Evolutionary conservation across 108 stramenopile genomes (phyloP).

Genomic region (Pseudonitzschia delicatissima): DNA sequence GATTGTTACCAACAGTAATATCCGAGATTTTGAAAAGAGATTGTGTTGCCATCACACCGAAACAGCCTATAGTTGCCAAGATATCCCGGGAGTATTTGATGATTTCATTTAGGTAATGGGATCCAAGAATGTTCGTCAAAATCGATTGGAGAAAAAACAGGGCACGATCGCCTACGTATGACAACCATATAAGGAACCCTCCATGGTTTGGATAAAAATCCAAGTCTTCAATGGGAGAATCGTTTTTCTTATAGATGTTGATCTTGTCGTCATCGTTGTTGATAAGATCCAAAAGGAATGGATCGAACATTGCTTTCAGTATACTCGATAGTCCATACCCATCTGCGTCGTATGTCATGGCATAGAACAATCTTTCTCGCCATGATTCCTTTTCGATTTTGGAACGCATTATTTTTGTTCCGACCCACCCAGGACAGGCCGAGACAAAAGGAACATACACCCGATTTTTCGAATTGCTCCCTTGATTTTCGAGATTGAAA

Average conservation of each 20-base stretch:
- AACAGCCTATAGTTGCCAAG: neutral
- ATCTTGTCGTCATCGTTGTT: neutral
- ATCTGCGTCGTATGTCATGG: constrained; percentile 28
- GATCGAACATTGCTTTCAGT: constrained; percentile 35
- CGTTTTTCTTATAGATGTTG: neutral
- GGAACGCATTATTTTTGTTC: constrained; percentile 40
- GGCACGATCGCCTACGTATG: neutral
- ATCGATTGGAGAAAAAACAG: neutral
- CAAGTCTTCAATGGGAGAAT: constrained; percentile 24
- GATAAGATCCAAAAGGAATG: neutral
- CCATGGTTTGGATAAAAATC: neutral
- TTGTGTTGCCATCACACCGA: constrained; percentile 12
- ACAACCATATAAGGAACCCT: constrained; percentile 8
- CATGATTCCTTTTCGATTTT: neutral
- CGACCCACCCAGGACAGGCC: constrained; percentile 61
- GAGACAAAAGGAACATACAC: constrained; percentile 23
- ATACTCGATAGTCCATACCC: constrained; percentile 42
- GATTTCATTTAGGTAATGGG: neutral
- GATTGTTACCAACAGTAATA: neutral
- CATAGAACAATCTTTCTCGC: constrained; percentile 11
- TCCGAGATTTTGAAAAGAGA: constrained; percentile 13
- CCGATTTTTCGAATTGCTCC: neutral
- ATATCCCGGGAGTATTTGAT: neutral
- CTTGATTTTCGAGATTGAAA: neutral
- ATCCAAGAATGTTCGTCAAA: neutral